These are phyloP conservation scores for Fraxinus quadrangulata DNA, from an alignment of 257 asterid species.

Conservation along the genomic window DNA sequence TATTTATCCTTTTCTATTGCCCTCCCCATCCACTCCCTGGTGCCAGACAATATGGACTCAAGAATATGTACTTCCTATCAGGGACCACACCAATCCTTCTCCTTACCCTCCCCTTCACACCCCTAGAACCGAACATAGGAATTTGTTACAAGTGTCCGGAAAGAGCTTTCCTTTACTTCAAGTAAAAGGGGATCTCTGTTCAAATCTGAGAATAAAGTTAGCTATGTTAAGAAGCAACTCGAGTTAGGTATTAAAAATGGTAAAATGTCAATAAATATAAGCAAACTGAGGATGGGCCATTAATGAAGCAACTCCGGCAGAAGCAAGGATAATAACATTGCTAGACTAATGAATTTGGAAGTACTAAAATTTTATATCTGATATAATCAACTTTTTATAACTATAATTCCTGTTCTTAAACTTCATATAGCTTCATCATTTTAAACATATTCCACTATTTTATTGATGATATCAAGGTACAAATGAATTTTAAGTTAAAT, in stretches of 20 bases:
- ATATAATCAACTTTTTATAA: background rate
- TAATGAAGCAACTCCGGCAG: background rate
- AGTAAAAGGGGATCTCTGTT: background rate
- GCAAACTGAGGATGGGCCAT: background rate
- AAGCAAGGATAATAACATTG: background rate
- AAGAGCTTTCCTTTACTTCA: background rate
- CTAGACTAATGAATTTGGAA: background rate
- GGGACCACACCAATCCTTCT: background rate
- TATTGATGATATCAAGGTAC: slow-evolving; percentile 5
- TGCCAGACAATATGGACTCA: background rate
- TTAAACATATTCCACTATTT: background rate
- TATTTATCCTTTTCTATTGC: background rate
- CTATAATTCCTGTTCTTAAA: background rate
- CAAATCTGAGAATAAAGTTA: background rate
- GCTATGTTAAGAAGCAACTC: too few relatives aligned
- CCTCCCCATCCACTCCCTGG: background rate
- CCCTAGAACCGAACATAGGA: background rate
- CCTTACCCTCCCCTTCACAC: background rate
- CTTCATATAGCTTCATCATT: background rate
- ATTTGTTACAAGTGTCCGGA: background rate
- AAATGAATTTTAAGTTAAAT: background rate
- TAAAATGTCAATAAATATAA: background rate
- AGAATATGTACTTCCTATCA: background rate
- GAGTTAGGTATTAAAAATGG: background rate
- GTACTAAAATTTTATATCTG: background rate